Base-by-base conservation (phyloP, 139 green algal genomes). In the Pseudopediastrum boryanum region DNA sequence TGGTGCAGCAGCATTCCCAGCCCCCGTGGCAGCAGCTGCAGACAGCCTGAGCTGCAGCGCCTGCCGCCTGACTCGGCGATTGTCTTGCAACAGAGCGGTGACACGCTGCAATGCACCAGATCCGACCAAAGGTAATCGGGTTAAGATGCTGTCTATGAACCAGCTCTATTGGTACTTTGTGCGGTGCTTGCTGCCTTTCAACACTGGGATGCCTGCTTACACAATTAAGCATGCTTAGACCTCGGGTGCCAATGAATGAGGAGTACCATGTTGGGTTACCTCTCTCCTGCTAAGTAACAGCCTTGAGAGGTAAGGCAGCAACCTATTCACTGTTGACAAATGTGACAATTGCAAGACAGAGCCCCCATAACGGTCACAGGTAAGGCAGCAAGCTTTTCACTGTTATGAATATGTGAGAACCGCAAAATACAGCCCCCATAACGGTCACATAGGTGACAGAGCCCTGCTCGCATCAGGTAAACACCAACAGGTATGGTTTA, bases 61-160 rank as follows among this genome's bases (percentile, higher is more conserved):
- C 29, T 77, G 43, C 35, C 86, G 80, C 27, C 86, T 78, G 5
- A 86, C 61, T 39, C 62, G 56, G 23, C 86, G 44, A 42, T 88
- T 87, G 41, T 87, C 80, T 2, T 16, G 35, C 27, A 75, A 52
- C 50, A 91, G 81, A 29, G 81, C 62, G 33, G 63, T 46, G 12
- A 89, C 71, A 0, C 83, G 50, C 35, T 69, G 39, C 54, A 70
- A 2, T 64, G 64, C 64, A 71, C 0, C 64, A 36, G 35, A 46
- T 33, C 25, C 31, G 27, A 48, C 21, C 21, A 16, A 35, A 63
- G 16, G 8, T 27, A 63, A 27, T 38, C 4, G 54, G 33, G 2
- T 38, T 27, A 68, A 33, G 25, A 29, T 5, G 38, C 25, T n/a
- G 4, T 62, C 3, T 23, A 4, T 62, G 25, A 35, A 4, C 4